Evolutionary conservation across 176 grass and related monocot genomes (phyloP).

Genomic region (Saccharum spontaneum): DNA sequence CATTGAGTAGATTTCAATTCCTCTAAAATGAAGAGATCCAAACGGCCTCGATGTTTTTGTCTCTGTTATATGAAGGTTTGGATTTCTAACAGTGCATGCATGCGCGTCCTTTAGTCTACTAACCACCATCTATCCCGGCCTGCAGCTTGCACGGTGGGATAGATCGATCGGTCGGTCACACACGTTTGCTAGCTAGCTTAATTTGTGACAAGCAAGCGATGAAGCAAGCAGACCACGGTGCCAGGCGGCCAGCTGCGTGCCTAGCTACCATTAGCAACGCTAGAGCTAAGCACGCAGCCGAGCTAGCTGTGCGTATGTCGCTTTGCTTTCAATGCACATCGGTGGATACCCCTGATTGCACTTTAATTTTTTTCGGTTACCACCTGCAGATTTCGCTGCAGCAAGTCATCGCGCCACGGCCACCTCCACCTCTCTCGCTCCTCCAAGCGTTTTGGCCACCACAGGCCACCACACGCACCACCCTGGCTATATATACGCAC

Average conservation of each 20-base stretch:
- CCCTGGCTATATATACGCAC: constrained; percentile 30
- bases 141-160: too few species aligned
- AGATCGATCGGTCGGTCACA: too few species aligned
- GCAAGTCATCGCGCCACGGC: constrained; percentile 31
- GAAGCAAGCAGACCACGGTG: neutral
- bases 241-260: neutral
- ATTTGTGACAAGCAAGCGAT: neutral
- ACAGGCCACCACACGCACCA: neutral
- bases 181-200: neutral
- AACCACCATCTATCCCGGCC: too few species aligned
- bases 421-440: too few species aligned
- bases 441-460: neutral
- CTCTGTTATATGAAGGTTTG: too few species aligned
- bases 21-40: too few species aligned
- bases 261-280: neutral
- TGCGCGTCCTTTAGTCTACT: too few species aligned
- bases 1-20: too few species aligned
- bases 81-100: too few species aligned
- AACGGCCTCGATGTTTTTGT: too few species aligned
- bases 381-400: constrained; percentile 36
- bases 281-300: neutral
- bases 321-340: neutral
- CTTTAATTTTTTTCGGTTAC: constrained; percentile 37
- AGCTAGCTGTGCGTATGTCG: neutral
- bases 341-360: neutral